These are phyloP conservation scores for Pleurotus cornucopiae DNA, from an alignment of 768 basidiomycete genomes.

Conservation along the genomic window DNA sequence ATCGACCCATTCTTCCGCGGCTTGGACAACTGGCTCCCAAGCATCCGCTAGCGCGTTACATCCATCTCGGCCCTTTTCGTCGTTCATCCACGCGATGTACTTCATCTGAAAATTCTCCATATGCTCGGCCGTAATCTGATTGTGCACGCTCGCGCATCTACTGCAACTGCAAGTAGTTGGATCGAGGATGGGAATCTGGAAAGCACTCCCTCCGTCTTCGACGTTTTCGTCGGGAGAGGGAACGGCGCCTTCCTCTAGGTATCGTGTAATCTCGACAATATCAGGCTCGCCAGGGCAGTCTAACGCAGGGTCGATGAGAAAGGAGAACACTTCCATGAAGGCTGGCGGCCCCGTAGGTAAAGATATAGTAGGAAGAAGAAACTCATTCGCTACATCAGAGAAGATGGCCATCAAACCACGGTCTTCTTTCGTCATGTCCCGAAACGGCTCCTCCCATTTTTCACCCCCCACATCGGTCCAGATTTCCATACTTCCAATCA, in stretches of 20 bases:
- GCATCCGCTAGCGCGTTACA: neutral
- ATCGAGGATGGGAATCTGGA: neutral
- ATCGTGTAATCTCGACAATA: neutral
- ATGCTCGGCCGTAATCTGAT: neutral
- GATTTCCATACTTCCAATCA: neutral
- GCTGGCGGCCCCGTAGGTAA: neutral
- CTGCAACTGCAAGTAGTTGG: neutral
- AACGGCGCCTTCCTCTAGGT: neutral
- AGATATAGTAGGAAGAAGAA: neutral
- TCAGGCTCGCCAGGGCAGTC: neutral
- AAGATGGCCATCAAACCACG: slow-evolving; percentile 6
- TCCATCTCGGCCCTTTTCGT: neutral
- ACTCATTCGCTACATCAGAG: slow-evolving; percentile 11
- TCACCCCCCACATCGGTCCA: slow-evolving; percentile 6
- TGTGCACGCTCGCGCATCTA: neutral
- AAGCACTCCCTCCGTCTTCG: neutral
- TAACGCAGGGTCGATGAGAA: neutral
- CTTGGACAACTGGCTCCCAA: neutral
- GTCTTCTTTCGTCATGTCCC: slow-evolving; percentile 9
- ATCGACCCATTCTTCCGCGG: neutral
- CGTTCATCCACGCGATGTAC: neutral
- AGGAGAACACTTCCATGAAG: neutral
- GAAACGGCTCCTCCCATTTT: slow-evolving; percentile 9
- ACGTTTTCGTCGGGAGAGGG: neutral
- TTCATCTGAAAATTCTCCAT: slow-evolving; percentile 1